Percentiles rank a stretch among this genome's conserved stretches.
Evolutionary conservation across 2,329 filamentous ascomycete species (phyloP).

Genomic region (Aspergillus glaucus): DNA sequence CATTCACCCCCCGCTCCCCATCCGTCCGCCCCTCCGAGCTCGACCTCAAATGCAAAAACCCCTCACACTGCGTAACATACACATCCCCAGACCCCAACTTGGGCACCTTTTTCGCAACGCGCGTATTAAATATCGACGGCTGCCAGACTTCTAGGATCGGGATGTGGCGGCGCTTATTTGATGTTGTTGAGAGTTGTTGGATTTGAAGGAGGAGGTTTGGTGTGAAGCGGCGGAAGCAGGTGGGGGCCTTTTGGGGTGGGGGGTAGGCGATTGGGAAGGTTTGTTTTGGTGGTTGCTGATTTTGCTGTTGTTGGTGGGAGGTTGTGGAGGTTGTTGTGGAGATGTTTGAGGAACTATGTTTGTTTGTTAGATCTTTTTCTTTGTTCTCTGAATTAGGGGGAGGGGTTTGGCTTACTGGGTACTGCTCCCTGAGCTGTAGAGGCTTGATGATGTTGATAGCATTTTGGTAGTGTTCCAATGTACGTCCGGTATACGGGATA

Average conservation of each 20-base stretch:
- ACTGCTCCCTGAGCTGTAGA: background rate
- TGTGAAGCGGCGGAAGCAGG: conserved; percentile 18
- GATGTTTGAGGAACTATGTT: background rate
- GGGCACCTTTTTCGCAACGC: conserved; percentile 11
- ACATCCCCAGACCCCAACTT: conserved; percentile 22
- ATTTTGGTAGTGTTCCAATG: background rate
- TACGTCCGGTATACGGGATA: background rate
- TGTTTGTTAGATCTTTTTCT: background rate
- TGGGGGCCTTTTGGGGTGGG: conserved; percentile 20
- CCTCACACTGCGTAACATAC: conserved; percentile 23
- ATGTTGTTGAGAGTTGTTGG: conserved; percentile 20
- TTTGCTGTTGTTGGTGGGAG: background rate
- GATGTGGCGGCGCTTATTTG: conserved; percentile 12
- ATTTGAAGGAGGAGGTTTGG: conserved; percentile 27
- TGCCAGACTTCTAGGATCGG: conserved; percentile 28
- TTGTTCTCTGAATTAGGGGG: background rate
- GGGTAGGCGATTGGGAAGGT: conserved; percentile 25
- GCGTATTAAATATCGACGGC: conserved; percentile 20
- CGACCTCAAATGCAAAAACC: conserved; percentile 9
- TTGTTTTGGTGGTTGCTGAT: conserved; percentile 16
- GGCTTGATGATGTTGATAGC: background rate
- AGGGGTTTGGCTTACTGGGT: background rate
- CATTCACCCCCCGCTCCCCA: background rate
- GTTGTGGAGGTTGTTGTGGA: background rate
- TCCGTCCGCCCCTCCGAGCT: no score